Base-by-base conservation (phyloP, 768 basidiomycete genomes). In the Lactifluus piperatus region DNA sequence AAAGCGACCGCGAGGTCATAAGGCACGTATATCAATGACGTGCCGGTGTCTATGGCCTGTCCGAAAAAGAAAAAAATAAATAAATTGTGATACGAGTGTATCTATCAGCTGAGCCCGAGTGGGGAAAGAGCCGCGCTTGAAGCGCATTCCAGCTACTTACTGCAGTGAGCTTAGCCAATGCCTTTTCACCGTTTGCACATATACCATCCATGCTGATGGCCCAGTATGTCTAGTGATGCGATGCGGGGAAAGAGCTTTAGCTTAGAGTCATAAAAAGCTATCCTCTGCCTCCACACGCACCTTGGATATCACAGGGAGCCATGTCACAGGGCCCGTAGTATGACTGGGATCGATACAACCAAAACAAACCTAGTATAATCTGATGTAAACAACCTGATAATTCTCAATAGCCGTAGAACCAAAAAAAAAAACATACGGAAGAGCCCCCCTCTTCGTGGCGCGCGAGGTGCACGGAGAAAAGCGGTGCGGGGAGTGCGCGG, bases 41-140 rank as follows among this genome's bases (percentile, higher is more conserved):
- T 85, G 30, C 86, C 85, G 0, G 84, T 83, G 65, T 87, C 86
- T 58, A 87, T 76, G 20, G 83, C 82, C 84, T 85, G 56, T n/a
- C n/a, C 7, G 29, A 29, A 26, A 22, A 24, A 2, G 5, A 48
- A 1, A 5, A 14, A 9, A 14, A 37, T 27, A 27, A 26, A 24
- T 22, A 4, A 10, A 1, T n/a, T n/a, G n/a, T n/a, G n/a, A n/a
- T n/a, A n/a, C n/a, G n/a, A n/a, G n/a, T n/a, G n/a, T n/a, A n/a
- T n/a, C n/a, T n/a, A 16, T 37, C 13, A 44, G 41, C n/a, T 24
- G 26, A 50, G 22, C 43, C 26, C 36, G 26, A 10, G 5, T 14
- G 7, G 60, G 4, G 24, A 24, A 29, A 30, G 18, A 11, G 36
- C 32, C 10, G 29, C 32, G 34, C 20, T 24, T 27, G 24, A n/a